Percentiles rank a stretch among this genome's conserved stretches.
phyloP scores from a whole-genome alignment of 129 eudicot species.

The Helianthus tuberosus region DNA sequence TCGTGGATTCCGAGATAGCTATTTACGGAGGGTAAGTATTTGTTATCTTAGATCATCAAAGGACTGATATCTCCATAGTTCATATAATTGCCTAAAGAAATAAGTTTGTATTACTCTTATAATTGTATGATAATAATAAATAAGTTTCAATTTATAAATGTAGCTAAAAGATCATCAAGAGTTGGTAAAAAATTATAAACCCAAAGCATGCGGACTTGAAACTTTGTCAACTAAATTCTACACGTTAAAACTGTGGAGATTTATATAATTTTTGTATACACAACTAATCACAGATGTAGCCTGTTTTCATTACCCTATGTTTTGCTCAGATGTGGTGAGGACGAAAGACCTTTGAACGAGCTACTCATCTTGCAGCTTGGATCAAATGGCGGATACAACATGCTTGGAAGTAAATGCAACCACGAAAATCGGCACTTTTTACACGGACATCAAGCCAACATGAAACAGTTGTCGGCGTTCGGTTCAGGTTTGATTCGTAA shows the following conservation, averaged over 20 bases:
- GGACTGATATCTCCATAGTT: neutral
- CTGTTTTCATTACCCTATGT: conserved; percentile 12
- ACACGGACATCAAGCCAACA: conserved; percentile 27
- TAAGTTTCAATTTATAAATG: neutral
- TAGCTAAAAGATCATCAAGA: neutral
- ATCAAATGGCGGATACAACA: conserved; percentile 46
- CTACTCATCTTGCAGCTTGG: conserved; percentile 78
- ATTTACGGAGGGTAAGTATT: conserved; percentile 87
- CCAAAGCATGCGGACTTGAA: neutral
- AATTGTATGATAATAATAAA: neutral
- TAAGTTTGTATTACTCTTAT: neutral
- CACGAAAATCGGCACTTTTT: conserved; percentile 41
- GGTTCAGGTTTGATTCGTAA: conserved; percentile 38
- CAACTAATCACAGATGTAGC: neutral
- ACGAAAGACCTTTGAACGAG: conserved; percentile 83
- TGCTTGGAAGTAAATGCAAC: conserved; percentile 41
- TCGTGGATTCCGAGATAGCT: conserved; percentile 59
- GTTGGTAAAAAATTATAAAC: neutral
- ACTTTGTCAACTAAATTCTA: neutral
- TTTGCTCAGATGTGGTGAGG: conserved; percentile 87
- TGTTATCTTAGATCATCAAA: neutral
- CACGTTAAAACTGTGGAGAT: neutral
- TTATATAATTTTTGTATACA: neutral
- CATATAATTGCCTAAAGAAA: too few relatives aligned
- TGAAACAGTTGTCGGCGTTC: conserved; percentile 30